Conservation (phyloP, 768 basidiomycete genomes). For the Ramaria sp. region DNA sequence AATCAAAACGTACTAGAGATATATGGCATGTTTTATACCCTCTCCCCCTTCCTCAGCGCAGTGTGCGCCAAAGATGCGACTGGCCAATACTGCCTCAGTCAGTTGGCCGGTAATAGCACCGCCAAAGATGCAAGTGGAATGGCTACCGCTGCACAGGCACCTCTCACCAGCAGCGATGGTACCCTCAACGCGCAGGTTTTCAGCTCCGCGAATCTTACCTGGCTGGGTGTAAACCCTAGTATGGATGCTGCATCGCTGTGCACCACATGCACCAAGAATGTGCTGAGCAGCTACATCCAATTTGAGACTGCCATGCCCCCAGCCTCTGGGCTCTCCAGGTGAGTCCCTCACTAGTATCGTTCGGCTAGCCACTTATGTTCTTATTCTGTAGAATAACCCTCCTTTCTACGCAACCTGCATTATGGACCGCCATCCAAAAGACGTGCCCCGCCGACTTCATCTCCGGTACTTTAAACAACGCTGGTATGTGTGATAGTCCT, state of each 20-base stretch:
- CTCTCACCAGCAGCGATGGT: slow-evolving; percentile 7
- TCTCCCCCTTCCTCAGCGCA: slow-evolving; percentile 53
- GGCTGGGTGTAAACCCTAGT: slow-evolving; percentile 61
- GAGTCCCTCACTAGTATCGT: neutral
- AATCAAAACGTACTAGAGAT: slow-evolving; percentile 40
- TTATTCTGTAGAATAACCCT: slow-evolving; percentile 38
- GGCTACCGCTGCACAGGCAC: slow-evolving; percentile 9
- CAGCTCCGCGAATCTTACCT: slow-evolving; percentile 52
- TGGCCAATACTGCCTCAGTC: slow-evolving; percentile 57
- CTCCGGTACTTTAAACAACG: slow-evolving; percentile 52
- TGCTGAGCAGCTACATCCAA: slow-evolving; percentile 65
- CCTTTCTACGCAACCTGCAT: slow-evolving; percentile 47
- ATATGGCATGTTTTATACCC: slow-evolving; percentile 75
- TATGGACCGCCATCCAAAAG: slow-evolving; percentile 50
- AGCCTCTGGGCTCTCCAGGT: slow-evolving; percentile 53
- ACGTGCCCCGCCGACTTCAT: slow-evolving; percentile 71
- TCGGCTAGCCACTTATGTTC: neutral
- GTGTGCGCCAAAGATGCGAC: slow-evolving; percentile 68
- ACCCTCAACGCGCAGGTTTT: slow-evolving; percentile 47
- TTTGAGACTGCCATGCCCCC: slow-evolving; percentile 68
- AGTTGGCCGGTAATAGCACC: slow-evolving; percentile 25
- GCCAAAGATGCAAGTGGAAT: slow-evolving; percentile 14
- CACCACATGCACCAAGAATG: slow-evolving; percentile 67
- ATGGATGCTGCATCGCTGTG: slow-evolving; percentile 50
- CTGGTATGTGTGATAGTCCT: slow-evolving; percentile 26